Evolutionary conservation across 768 basidiomycete genomes (phyloP).

Genomic region (Lactarius sp.): DNA sequence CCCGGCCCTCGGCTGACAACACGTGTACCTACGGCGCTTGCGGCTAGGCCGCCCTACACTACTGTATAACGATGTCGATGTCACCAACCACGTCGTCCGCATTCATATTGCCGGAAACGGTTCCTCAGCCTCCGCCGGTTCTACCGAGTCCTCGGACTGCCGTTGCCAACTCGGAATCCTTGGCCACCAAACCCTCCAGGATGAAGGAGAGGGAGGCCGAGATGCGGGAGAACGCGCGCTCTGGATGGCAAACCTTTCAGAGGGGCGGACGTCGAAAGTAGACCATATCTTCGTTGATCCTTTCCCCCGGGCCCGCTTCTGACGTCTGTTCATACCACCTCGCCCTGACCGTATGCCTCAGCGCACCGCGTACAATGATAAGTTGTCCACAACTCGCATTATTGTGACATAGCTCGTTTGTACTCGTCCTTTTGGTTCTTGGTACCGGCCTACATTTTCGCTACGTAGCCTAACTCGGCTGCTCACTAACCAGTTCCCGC

Average conservation of each 20-base stretch:
- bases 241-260: conserved; percentile 28
- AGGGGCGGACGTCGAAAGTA: conserved; percentile 25
- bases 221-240: conserved; percentile 23
- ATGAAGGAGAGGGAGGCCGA: conserved; percentile 21
- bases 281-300: background rate
- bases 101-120: background rate
- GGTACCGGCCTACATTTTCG: too few species aligned
- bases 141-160: background rate
- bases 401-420: background rate
- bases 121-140: conserved; percentile 17
- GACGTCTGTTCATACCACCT: background rate
- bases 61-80: conserved; percentile 2
- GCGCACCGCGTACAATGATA: background rate
- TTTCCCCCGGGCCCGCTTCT: background rate
- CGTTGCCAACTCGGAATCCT: background rate
- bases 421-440: background rate
- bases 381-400: background rate
- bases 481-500: background rate
- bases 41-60: conserved; percentile 91
- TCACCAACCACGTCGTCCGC: conserved; percentile 25
- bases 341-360: background rate
- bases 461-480: background rate
- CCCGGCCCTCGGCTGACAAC: conserved; percentile 85
- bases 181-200: background rate
- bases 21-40: conserved; percentile 75